Base-by-base conservation (phyloP, 768 basidiomycete species). In the Suillus weaverae region DNA sequence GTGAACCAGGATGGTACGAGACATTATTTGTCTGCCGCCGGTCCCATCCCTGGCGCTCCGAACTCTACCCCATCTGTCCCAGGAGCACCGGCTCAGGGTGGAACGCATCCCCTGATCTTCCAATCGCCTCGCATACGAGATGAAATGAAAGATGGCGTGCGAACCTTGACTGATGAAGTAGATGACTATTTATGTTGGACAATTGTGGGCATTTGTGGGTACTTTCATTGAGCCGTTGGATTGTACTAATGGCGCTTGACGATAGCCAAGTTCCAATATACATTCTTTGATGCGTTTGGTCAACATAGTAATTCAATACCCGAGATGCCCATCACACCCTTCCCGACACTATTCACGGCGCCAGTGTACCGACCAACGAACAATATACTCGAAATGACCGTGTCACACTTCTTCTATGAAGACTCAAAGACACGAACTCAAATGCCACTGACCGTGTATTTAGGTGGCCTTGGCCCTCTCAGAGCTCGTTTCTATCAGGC, bases 171-270 rank as follows among this genome's bases (percentile, higher is more conserved):
- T 30, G 95, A 97, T 70, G 92, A 94, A 76, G 92, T 97, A 7
- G 95, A 97, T 73, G 95, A 97, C 73, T 96, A 94, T 81, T 80
- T 96, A 64, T 94, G 92, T 72, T 97, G 95, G 95, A 94, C 94
- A 14, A 95, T 97, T 70, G 94, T 95, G 68, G 94, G 95, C 44
- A 95, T 97, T 61, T 94, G 95, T 95, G 78, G 77, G 91, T 80
- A 66, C 71, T 64, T 56, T 62, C 56, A 33, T 54, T 56, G 62
- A 20, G 60, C 51, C 57, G 33, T 55, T 13, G 55, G 35, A 65
- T 63, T 60, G 62, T 63, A 57, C 65, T 63, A 67, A 68, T 70
- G 54, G 78, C 70, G 61, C 64, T 62, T 53, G 3, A 18, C 30
- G 72, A 22, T 69, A 95, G 93, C 94, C 62, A 94, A 95, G 77